Percentiles rank a stretch among this genome's conserved stretches.
Conservation (phyloP, 1,139 yeast species). For the Saccharomyces hybrid region DNA sequence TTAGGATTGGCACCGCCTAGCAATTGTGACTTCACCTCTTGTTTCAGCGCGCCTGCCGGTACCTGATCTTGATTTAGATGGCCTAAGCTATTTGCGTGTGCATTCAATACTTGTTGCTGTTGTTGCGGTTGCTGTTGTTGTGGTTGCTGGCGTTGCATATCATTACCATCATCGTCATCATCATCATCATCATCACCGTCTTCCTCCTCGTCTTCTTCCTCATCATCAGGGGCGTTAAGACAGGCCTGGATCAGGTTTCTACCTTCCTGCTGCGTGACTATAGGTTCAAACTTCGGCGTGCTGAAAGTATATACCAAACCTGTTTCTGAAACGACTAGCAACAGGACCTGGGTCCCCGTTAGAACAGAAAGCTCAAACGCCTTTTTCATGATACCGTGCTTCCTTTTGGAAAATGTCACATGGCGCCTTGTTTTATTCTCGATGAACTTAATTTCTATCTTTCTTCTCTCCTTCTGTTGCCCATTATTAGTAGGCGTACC, state of each 20-base stretch:
- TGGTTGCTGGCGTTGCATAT: constrained; percentile 8
- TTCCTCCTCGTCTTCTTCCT: constrained; percentile 41
- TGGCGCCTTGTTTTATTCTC: constrained; percentile 97
- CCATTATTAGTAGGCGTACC: constrained; percentile 11
- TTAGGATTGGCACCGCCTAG: neutral
- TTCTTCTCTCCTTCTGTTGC: constrained; percentile 60
- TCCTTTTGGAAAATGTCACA: constrained; percentile 92
- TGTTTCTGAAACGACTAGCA: constrained; percentile 91
- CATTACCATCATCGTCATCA: constrained; percentile 6
- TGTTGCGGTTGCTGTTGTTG: neutral
- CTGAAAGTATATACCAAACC: constrained; percentile 98
- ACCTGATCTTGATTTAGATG: neutral
- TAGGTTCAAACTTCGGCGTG: constrained; percentile 94
- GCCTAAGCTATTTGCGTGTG: neutral
- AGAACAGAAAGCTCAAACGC: constrained; percentile 93
- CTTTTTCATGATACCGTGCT: constrained; percentile 98
- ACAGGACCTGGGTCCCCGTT: constrained; percentile 92
- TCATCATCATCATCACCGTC: constrained; percentile 16
- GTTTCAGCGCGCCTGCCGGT: neutral
- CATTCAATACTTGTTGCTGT: constrained; percentile 10
- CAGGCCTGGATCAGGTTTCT: constrained; percentile 95
- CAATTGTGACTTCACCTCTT: neutral
- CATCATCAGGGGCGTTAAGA: constrained; percentile 76
- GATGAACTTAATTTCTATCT: constrained; percentile 92
- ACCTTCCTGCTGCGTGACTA: constrained; percentile 95